These are phyloP conservation scores for Obelidium mucronatum DNA, from an alignment of 192 early-diverging fungal genomes.

Conservation along the genomic window DNA sequence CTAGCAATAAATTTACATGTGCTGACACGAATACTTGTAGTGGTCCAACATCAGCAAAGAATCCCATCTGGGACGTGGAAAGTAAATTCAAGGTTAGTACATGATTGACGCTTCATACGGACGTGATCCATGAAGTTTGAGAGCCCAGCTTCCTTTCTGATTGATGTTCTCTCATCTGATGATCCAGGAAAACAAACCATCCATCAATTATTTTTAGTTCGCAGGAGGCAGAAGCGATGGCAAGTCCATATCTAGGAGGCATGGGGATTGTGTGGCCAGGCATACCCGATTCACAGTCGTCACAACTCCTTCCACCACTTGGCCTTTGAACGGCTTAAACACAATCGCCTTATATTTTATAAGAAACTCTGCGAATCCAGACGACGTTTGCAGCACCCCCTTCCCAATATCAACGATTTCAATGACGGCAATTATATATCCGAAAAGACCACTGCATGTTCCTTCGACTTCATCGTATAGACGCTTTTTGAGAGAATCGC, in stretches of 20 bases:
- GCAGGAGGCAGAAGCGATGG: no score
- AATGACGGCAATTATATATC: conserved; percentile 90
- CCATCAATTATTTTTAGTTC: no score
- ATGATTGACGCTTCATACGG: no score
- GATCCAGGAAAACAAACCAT: no score
- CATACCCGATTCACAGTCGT: conserved; percentile 87
- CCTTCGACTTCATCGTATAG: conserved; percentile 97
- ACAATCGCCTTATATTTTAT: conserved; percentile 94
- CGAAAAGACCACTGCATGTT: conserved; percentile 89
- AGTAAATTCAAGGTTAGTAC: no score
- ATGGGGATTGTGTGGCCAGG: no score
- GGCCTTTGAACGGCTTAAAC: conserved; percentile 96
- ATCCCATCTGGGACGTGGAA: conserved; percentile 94
- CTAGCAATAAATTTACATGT: conserved; percentile 58
- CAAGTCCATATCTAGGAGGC: no score
- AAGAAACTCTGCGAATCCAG: conserved; percentile 91
- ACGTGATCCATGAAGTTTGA: no score
- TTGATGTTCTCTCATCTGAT: no score
- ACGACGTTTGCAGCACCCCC: conserved; percentile 76
- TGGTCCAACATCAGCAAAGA: conserved; percentile 95
- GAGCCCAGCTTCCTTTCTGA: no score
- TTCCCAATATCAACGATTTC: conserved; percentile 77
- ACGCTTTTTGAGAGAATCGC: conserved; percentile 79
- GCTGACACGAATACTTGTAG: conserved; percentile 89
- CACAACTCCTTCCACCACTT: conserved; percentile 91